phyloP scores from a whole-genome alignment of 495 filamentous ascomycete genomes.

The Rusavskia elegans region DNA sequence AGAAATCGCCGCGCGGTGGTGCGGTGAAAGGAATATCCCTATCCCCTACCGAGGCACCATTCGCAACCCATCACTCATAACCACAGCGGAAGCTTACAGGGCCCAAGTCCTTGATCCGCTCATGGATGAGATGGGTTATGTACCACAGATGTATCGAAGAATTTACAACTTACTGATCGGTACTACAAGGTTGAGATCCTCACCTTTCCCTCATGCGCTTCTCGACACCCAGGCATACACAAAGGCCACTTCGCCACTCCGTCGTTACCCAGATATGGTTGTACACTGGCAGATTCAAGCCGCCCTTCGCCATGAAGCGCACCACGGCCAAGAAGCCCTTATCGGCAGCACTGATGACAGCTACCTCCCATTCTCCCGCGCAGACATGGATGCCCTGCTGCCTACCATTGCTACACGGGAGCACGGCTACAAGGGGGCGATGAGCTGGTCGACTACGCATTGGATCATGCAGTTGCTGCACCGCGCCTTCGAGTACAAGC shows the following conservation, averaged over 20 bases:
- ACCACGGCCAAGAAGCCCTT: constrained; percentile 31
- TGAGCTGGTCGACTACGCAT: constrained; percentile 25
- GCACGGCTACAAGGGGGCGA: constrained; percentile 19
- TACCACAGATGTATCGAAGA: constrained; percentile 11
- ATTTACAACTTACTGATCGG: constrained; percentile 34
- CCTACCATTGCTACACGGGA: constrained; percentile 17
- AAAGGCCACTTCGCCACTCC: constrained; percentile 74
- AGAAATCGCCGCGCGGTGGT: constrained; percentile 58
- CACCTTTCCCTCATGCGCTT: constrained; percentile 35
- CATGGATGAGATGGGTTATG: constrained; percentile 12
- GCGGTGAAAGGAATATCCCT: constrained; percentile 57
- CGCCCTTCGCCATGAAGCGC: constrained; percentile 52
- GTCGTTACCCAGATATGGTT: constrained; percentile 71
- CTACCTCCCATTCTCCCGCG: constrained; percentile 47
- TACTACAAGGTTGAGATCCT: constrained; percentile 28
- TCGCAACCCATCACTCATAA: constrained; percentile 37
- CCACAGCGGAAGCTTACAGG: constrained; percentile 6
- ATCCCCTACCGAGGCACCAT: constrained; percentile 58
- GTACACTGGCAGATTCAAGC: constrained; percentile 86
- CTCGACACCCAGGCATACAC: constrained; percentile 57
- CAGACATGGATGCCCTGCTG: constrained; percentile 34
- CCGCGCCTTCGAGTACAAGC: constrained; percentile 59
- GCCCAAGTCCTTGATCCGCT: background rate
- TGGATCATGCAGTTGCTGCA: constrained; percentile 59
- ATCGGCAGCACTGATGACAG: constrained; percentile 17